phyloP scores from a whole-genome alignment of 306 rosid species.

The Inga oerstediana region DNA sequence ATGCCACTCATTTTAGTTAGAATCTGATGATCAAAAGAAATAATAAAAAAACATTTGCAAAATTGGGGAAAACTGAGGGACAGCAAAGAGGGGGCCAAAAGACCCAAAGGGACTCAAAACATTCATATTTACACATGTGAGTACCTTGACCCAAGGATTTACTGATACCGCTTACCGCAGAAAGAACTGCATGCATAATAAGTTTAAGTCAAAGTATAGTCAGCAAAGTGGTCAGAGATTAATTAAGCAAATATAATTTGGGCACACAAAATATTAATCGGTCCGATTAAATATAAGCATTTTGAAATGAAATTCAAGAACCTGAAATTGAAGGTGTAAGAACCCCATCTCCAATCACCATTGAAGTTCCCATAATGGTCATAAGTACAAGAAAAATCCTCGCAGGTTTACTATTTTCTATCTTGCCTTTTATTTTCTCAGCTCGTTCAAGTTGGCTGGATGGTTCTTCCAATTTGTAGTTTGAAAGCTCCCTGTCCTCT shows the following conservation, averaged over 20 bases:
- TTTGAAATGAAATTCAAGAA: background rate
- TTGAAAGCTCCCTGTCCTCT: conserved; percentile 69
- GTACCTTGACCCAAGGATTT: conserved; percentile 61
- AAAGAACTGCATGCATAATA: conserved; percentile 52
- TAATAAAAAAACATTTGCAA: too few relatives aligned
- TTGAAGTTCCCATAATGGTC: conserved; percentile 68
- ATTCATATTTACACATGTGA: background rate
- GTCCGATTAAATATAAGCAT: too few relatives aligned
- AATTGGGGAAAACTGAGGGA: too few relatives aligned
- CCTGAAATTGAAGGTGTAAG: conserved; percentile 89
- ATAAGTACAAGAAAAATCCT: conserved; percentile 46
- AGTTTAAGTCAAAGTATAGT: background rate
- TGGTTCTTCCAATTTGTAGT: conserved; percentile 50
- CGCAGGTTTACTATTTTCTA: conserved; percentile 49
- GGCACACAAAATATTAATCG: too few relatives aligned
- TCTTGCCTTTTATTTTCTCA: conserved; percentile 42
- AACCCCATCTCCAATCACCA: conserved; percentile 87
- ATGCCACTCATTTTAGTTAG: too few relatives aligned
- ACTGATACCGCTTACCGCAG: conserved; percentile 80
- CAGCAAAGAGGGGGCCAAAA: too few relatives aligned
- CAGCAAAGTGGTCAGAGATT: background rate
- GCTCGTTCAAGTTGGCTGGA: conserved; percentile 49
- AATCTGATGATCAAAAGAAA: too few relatives aligned
- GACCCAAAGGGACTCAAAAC: too few relatives aligned
- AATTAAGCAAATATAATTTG: background rate